Evolutionary conservation across 1,139 yeast genomes (phyloP).

Genomic region (Blastobotrys serpentis): DNA sequence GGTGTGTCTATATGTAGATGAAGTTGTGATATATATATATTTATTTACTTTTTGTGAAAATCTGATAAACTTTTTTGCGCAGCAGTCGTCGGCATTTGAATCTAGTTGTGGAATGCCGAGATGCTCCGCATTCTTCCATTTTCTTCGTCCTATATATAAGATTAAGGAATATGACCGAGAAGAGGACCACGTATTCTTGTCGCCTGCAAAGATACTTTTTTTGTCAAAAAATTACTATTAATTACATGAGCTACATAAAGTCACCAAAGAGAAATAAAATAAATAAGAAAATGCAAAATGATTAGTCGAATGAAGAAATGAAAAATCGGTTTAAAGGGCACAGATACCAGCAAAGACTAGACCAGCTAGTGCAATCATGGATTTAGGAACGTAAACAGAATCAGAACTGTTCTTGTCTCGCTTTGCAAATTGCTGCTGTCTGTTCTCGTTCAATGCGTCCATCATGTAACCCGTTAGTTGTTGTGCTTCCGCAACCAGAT

Average conservation of each 20-base stretch:
- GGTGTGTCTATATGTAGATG: conserved; percentile 9
- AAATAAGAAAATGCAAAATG: conserved; percentile 3
- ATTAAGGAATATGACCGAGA: too few relatives aligned
- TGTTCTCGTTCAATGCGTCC: not conserved
- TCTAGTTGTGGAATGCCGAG: too few relatives aligned
- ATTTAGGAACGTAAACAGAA: conserved; percentile 1
- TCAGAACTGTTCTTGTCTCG: conserved; percentile 1
- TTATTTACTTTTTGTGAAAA: not conserved
- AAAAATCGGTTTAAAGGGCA: not conserved
- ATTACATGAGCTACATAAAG: conserved; percentile 8
- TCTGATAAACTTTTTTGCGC: not conserved
- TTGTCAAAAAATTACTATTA: conserved; percentile 3
- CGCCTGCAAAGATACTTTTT: too few relatives aligned
- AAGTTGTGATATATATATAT: conserved; percentile 1
- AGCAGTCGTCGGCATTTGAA: too few relatives aligned
- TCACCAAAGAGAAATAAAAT: not conserved
- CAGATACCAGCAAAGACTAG: conserved; percentile 4
- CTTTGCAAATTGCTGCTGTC: not conserved
- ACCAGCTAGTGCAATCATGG: conserved; percentile 7
- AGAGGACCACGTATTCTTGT: too few relatives aligned
- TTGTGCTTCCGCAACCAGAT: not conserved
- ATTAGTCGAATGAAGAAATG: too few relatives aligned
- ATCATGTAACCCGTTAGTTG: conserved; percentile 1
- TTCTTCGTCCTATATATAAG: too few relatives aligned
- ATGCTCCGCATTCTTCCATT: too few relatives aligned